A percentile compares a stretch with the other conserved stretches of the same genome.
Evolutionary conservation across 306 rosid species (phyloP).

Genomic region (Inga oerstediana): DNA sequence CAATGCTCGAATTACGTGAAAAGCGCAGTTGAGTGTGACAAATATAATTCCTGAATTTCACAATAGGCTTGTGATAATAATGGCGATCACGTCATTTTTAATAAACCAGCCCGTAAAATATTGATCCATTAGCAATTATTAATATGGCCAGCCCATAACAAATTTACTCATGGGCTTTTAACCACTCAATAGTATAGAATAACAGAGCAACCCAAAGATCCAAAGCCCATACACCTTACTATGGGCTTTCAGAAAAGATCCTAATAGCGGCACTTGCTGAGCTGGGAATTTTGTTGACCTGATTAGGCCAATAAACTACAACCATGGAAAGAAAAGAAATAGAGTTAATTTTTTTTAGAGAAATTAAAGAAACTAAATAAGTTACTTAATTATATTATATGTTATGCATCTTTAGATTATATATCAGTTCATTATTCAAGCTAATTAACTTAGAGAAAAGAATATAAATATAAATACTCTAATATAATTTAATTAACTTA

Average conservation of each 20-base stretch:
- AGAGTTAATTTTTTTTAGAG: too few relatives aligned
- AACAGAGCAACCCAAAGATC: background rate
- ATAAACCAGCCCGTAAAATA: background rate
- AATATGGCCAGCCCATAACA: background rate
- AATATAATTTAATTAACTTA: too few relatives aligned
- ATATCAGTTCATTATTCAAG: too few relatives aligned
- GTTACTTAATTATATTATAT: too few relatives aligned
- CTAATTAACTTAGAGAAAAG: too few relatives aligned
- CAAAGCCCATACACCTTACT: background rate
- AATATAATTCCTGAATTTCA: background rate
- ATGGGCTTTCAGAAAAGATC: background rate
- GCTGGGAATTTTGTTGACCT: background rate
- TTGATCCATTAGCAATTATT: background rate
- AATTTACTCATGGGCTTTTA: background rate
- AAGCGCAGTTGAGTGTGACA: background rate
- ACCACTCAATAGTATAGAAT: background rate
- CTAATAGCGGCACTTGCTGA: background rate
- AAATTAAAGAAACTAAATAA: too few relatives aligned
- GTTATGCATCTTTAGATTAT: too few relatives aligned
- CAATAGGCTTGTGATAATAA: background rate
- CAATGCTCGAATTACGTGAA: background rate
- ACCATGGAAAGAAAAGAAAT: too few relatives aligned
- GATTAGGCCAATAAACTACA: background rate
- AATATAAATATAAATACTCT: too few relatives aligned
- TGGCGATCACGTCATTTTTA: background rate